These are phyloP conservation scores for Castanospermum australe DNA, from an alignment of 306 rosid genomes.

Conservation along the genomic window DNA sequence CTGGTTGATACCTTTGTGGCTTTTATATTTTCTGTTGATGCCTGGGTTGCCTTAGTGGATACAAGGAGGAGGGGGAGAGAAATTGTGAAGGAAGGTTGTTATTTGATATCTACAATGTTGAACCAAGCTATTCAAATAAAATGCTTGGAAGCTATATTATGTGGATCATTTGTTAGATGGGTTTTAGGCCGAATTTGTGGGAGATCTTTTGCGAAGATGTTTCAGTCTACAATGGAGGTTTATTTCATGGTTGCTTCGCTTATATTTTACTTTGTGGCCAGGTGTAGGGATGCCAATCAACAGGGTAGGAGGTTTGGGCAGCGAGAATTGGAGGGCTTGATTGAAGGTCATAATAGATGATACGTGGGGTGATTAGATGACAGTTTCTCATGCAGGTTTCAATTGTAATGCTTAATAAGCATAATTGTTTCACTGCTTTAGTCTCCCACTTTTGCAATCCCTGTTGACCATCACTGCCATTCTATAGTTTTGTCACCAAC, in stretches of 20 bases:
- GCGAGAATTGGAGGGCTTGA: slow-evolving; percentile 69
- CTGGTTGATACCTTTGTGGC: slow-evolving; percentile 71
- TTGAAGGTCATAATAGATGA: slow-evolving; percentile 77
- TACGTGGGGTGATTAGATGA: slow-evolving; percentile 31
- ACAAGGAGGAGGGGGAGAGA: slow-evolving; percentile 86
- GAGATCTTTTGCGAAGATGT: slow-evolving; percentile 57
- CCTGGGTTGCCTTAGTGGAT: slow-evolving; percentile 93
- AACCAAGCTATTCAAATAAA: slow-evolving; percentile 73
- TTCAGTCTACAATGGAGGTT: slow-evolving; percentile 87
- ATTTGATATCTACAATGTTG: slow-evolving; percentile 76
- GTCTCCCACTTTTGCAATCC: slow-evolving; percentile 47
- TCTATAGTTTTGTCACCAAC: slow-evolving; percentile 54
- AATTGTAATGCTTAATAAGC: slow-evolving; percentile 44
- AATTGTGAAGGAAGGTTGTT: slow-evolving; percentile 87
- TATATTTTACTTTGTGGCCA: slow-evolving; percentile 69
- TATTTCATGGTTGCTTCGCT: slow-evolving; percentile 95
- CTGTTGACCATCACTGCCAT: slow-evolving; percentile 40
- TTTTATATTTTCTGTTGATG: slow-evolving; percentile 82
- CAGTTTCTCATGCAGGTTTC: slow-evolving; percentile 38
- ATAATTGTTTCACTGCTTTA: slow-evolving; percentile 47
- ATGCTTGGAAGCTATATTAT: slow-evolving; percentile 73
- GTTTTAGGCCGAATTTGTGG: slow-evolving; percentile 51
- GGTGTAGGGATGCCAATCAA: slow-evolving; percentile 68
- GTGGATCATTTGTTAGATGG: slow-evolving; percentile 78
- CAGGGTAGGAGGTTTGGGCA: slow-evolving; percentile 73